Base-by-base conservation (phyloP, 805 yeast genomes). In the Zygotorulaspora chibaensis region DNA sequence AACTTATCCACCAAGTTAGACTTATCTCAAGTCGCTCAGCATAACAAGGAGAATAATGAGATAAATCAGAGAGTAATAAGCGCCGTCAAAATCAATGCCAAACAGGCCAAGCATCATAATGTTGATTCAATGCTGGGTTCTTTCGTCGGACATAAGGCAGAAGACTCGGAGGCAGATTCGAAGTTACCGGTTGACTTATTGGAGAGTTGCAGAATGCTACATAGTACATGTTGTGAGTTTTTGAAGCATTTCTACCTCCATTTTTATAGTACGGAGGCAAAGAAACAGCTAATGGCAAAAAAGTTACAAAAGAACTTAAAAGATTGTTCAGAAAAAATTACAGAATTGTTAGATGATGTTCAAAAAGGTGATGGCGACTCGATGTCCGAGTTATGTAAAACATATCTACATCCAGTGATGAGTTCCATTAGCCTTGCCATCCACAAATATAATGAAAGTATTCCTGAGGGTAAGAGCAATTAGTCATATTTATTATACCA, bases 181-280 rank as follows among this genome's bases (percentile, higher is more conserved):
- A 56, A 51, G 6, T 54, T 68, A n/a, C 73, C 71, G n/a, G 43
- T 43, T 3, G 65, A 59, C 9, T 51, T 72, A 1, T 45, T 77
- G 9, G 85, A 81, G 40, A 70, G 74, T 37, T 67, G 85, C 30
- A 67, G 81, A 41, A 63, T 83, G 35, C 72, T 83, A 12, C 90
- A 86, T 59, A 77, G 83, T 1, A 83, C 93, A 0, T 79, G 90
- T 2, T 73, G 82, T 30, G 95, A 85, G 61, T 86, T 85, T 59
- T 64, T 86, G 34, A 76, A 80, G 46, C 95, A 85, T 61, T 86
- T 84, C 61, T 86, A 90, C 84, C 59, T 74, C 1, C 82, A 80
- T 58, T 77, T 77, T 54, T 76, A 75, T 48, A 71, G 76, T 41
- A 73, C 76, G 34, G 72, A 70, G 45, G 65, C 74, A 1, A 62